These are phyloP conservation scores for Odonthalia washingtoniensis DNA, from an alignment of 31 red algal genomes.

Conservation along the genomic window DNA sequence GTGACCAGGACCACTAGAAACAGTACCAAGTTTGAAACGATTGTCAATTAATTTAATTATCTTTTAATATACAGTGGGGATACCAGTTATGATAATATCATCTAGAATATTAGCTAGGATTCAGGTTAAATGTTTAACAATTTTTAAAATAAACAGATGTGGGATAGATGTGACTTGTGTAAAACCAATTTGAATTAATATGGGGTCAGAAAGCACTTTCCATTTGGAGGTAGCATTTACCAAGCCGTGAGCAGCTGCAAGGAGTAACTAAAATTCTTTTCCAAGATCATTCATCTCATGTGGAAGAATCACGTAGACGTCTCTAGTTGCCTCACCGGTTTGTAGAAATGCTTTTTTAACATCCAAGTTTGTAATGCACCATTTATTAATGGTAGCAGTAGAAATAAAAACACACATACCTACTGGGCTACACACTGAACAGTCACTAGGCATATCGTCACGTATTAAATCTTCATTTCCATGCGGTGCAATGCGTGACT, in stretches of 20 bases:
- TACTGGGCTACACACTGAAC: slow-evolving; percentile 3
- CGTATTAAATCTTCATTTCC: too few relatives aligned
- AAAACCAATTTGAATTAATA: slow-evolving; percentile 11
- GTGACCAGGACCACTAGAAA: too few relatives aligned
- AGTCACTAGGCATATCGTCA: slow-evolving; percentile 7
- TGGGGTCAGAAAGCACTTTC: neutral
- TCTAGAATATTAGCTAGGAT: neutral
- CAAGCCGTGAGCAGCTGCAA: slow-evolving; percentile 28
- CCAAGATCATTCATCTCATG: neutral
- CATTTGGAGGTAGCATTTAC: slow-evolving; percentile 41
- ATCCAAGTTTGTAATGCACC: slow-evolving; percentile 5
- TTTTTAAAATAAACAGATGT: slow-evolving; percentile 6
- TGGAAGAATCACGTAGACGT: slow-evolving; percentile 28
- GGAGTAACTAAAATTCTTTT: slow-evolving; percentile 24
- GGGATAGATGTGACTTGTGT: neutral
- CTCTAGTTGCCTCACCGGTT: slow-evolving; percentile 21
- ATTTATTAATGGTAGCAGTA: slow-evolving; percentile 6
- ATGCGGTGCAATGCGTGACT: slow-evolving; percentile 13
- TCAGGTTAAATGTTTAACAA: neutral
- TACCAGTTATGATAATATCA: too few relatives aligned
- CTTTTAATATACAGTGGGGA: too few relatives aligned
- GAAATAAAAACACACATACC: slow-evolving; percentile 16
- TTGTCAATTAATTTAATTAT: too few relatives aligned
- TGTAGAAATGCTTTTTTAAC: slow-evolving; percentile 30
- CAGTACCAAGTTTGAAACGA: too few relatives aligned